A percentile compares a stretch with the other conserved stretches of the same genome.
Evolutionary conservation across 176 grass and related monocot species (phyloP).

Genomic region (Carex cristatella): DNA sequence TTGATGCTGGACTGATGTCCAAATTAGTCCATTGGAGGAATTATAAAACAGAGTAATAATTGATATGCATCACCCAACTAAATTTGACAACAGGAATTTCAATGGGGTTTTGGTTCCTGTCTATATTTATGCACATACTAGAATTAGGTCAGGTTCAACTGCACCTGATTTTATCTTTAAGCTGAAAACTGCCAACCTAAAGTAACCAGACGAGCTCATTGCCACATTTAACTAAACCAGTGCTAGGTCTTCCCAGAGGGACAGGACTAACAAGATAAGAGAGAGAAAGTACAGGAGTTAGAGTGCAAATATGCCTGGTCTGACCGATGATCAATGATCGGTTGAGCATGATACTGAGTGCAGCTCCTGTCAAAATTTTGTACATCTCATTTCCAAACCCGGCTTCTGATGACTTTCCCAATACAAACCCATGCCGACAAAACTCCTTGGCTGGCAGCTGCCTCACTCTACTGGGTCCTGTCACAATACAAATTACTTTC

Average conservation of each 20-base stretch:
- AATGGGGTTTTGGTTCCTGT: background rate
- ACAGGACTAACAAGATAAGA: conserved; percentile 11
- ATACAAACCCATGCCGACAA: conserved; percentile 84
- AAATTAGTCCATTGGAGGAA: background rate
- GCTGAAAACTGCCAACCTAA: background rate
- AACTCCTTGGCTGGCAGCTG: conserved; percentile 61
- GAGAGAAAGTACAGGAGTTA: conserved; percentile 39
- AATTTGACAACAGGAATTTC: background rate
- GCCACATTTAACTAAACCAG: background rate
- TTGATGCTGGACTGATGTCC: background rate
- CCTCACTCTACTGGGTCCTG: conserved; percentile 73
- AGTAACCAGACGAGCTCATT: background rate
- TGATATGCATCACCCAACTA: background rate
- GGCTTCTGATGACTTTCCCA: conserved; percentile 92
- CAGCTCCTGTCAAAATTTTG: conserved; percentile 82
- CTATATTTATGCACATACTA: background rate
- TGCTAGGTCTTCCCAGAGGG: background rate
- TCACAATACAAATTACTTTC: conserved; percentile 5
- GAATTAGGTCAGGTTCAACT: background rate
- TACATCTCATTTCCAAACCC: conserved; percentile 99
- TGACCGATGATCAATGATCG: conserved; percentile 92
- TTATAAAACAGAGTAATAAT: background rate
- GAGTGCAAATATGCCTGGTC: conserved; percentile 76
- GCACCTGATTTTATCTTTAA: background rate
- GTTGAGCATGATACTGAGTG: conserved; percentile 88